These are phyloP conservation scores for Quercus dentata DNA, from an alignment of 306 rosid species.

Conservation along the genomic window DNA sequence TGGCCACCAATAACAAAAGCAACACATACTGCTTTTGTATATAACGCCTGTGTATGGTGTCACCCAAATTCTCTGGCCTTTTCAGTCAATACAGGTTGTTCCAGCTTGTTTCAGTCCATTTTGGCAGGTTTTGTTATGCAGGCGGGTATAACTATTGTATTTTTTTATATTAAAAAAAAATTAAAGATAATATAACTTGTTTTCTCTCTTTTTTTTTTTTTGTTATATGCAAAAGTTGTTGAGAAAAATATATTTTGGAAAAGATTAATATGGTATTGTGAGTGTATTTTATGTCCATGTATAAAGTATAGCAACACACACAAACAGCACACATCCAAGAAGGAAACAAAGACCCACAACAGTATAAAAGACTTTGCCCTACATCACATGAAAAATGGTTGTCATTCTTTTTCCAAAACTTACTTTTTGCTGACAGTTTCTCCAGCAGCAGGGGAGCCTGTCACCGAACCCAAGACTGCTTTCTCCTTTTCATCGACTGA, in stretches of 20 bases:
- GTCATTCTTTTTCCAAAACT: neutral
- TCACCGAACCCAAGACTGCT: conserved; percentile 8
- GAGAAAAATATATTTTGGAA: too few relatives aligned
- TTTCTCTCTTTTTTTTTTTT: neutral
- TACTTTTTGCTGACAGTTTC: conserved; percentile 49
- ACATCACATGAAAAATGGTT: neutral
- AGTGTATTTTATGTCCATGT: too few relatives aligned
- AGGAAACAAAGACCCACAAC: neutral
- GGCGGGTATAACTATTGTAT: neutral
- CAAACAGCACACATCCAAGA: neutral
- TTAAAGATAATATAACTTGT: neutral
- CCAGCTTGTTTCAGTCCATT: conserved; percentile 18
- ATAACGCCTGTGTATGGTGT: neutral
- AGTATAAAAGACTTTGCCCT: too few relatives aligned
- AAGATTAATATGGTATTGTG: too few relatives aligned
- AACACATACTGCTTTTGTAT: neutral
- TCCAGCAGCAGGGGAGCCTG: conserved; percentile 21
- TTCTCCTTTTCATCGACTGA: conserved; percentile 20
- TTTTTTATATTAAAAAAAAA: neutral
- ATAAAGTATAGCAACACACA: too few relatives aligned
- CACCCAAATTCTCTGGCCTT: neutral
- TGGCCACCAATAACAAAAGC: neutral
- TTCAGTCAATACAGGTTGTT: too few relatives aligned
- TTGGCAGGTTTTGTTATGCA: too few relatives aligned
- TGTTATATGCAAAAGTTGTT: too few relatives aligned